Evolutionary conservation across 495 filamentous ascomycete genomes (phyloP), one percentile per base, ranked within the genome.

Genomic region (Annulohypoxylon nitens): DNA sequence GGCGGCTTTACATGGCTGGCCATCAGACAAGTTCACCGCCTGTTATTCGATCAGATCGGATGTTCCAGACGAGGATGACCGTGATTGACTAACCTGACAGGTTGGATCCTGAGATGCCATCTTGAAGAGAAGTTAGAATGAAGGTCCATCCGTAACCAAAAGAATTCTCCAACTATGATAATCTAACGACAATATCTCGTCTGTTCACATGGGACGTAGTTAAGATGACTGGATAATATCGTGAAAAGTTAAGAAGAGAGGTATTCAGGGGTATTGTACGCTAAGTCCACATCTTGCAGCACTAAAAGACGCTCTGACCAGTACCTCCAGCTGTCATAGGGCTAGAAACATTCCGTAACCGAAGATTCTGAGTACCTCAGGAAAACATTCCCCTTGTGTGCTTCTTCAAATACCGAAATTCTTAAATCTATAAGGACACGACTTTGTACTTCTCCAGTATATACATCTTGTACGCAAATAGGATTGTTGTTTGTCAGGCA

Each of bases 11-110:
- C 82, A 85, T 30, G 67, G 77, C 36, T 76, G 69, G 41, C 78
- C 53, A 63, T 84, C 81, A 0, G 83, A 84, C 10, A 85, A 60
- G 41, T 83, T 79, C 47, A 84, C 58, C 23, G 84, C 83, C 64
- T 80, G 75, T 78, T 73, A 11, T 50, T 26, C 45, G 26, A 43
- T 75, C 20, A 75, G 62, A 33, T 11, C 41, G 2, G 4, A 18
- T 25, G 59, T 43, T 34, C 11, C 1, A 12, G 34, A 12, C 33
- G 23, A 10, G 26, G 23, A 16, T 47, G 43, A 11, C 5, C 18
- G 26, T 26, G 18, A 34, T 62, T 37, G 11, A 73, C 66, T 33
- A 36, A 76, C 74, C 66, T 76, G 74, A 58, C 70, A 76, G n/a
- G 54, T 60, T 18, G 70, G 50, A 18, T 63, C 43, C 43, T 50